Base-by-base conservation (phyloP, 1,284 basidiomycete species). In the Microbotryum silenes-acaulis region DNA sequence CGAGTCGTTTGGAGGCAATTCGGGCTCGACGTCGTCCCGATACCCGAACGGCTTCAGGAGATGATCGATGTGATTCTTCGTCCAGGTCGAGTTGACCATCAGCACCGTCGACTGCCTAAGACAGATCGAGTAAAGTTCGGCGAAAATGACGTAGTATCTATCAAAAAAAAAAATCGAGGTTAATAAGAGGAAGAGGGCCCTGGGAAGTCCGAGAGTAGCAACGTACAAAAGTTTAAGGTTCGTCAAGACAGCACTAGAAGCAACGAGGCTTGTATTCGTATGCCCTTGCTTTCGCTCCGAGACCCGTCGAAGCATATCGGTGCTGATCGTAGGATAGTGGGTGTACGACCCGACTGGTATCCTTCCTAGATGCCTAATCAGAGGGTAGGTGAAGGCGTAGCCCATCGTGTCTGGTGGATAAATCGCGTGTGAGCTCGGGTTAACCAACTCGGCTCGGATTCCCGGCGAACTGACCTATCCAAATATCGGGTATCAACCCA, bases 11-110 rank as follows among this genome's bases (percentile, higher is more conserved):
- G 8, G 21, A 29, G 23, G 42, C 9, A 33, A 4, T 10, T 9
- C 8, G 4, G 33, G 56, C 23, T 45, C 50, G 23, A 21, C 54
- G 42, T 61, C 50, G 50, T 57, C 51, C 8, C 46, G 42, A 18
- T 37, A 55, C 16, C 47, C 61, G 45, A 52, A 50, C 8, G 54
- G 6, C 48, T 76, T 20, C 18, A 93, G 77, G 52, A 93, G 83
- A 2, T 81, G 78, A 69, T 87, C 81, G 66, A 98, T 79, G 72
- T 98, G 96, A 47, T 81, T 82, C 69, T 85, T 84, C 1, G 96
- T 98, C 94, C 96, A 98, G 0, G 87, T 86, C 1, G 91, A 96
- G 76, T 98, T 98, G 67, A 87, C 91, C 86, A 96, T 92, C 54
- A 91, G 66, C 33, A 75, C 71, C 62, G 85, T 83, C 1, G 90